Percentiles rank a stretch among this genome's conserved stretches.
These are phyloP conservation scores for Colletotrichum agaves DNA, from an alignment of 2,329 filamentous ascomycete species.

Conservation along the genomic window DNA sequence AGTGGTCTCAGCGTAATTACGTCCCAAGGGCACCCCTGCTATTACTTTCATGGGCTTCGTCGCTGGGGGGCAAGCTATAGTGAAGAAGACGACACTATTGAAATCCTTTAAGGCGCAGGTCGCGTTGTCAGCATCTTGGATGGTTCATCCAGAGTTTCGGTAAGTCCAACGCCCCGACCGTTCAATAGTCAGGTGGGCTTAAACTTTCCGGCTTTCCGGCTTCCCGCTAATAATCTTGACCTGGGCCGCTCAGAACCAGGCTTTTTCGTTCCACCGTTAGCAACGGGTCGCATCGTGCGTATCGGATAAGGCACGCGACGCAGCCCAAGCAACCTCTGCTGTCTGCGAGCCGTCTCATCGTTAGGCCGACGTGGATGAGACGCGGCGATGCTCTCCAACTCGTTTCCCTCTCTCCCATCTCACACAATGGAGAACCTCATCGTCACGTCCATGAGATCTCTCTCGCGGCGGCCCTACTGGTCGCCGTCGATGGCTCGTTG, in stretches of 20 bases:
- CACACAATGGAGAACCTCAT: conserved; percentile 10
- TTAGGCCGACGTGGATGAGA: not conserved
- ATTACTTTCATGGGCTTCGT: too few species aligned
- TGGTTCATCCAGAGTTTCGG: conserved; percentile 17
- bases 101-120: not conserved
- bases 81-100: not conserved
- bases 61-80: not conserved
- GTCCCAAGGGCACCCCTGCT: too few species aligned
- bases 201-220: not conserved
- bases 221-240: not conserved
- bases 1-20: too few species aligned
- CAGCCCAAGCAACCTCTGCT: too few species aligned
- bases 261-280: too few species aligned
- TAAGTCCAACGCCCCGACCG: not conserved
- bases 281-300: too few species aligned
- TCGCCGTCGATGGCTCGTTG: not conserved
- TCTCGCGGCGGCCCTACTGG: conserved; percentile 5
- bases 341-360: not conserved
- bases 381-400: not conserved
- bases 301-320: too few species aligned
- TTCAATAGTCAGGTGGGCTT: not conserved
- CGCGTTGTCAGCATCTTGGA: not conserved
- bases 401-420: not conserved
- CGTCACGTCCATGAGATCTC: not conserved
- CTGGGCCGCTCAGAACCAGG: not conserved